phyloP scores from a whole-genome alignment of 139 green algal species.

The Mesotaenium endlicherianum region DNA sequence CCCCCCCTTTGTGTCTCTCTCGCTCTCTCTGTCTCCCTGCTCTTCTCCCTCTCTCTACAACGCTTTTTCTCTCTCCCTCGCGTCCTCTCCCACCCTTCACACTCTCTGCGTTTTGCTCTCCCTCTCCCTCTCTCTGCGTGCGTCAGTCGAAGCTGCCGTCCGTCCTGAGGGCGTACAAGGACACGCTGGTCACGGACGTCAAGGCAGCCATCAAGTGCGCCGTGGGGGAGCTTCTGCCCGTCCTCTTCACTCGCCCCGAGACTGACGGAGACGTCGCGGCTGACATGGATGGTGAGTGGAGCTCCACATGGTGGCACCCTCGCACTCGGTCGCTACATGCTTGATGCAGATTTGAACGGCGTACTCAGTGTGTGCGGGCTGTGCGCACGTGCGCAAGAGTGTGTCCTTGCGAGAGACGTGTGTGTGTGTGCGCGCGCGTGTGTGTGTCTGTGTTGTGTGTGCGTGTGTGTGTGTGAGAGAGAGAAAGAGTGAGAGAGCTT shows the following conservation, averaged over 20 bases:
- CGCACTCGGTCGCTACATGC: too few relatives aligned
- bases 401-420: too few relatives aligned
- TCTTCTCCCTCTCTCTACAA: too few relatives aligned
- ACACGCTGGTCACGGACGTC: conserved; percentile 29
- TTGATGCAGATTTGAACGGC: too few relatives aligned
- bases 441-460: not conserved
- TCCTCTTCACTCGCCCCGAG: conserved; percentile 32
- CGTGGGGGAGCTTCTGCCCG: conserved; percentile 47
- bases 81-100: too few relatives aligned
- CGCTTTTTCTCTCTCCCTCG: too few relatives aligned
- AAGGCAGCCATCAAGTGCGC: conserved; percentile 50
- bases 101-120: too few relatives aligned
- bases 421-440: not conserved
- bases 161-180: conserved; percentile 34
- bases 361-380: too few relatives aligned
- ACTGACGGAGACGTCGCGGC: not conserved
- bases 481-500: not conserved
- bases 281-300: not conserved
- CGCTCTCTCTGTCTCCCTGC: too few relatives aligned
- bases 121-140: not conserved
- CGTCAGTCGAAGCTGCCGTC: conserved; percentile 39
- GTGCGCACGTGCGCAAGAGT: too few relatives aligned
- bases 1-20: too few relatives aligned
- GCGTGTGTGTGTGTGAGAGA: not conserved
- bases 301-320: too few relatives aligned